Percentiles rank a stretch among this genome's conserved stretches.
Conservation (phyloP, 306 rosid genomes). For the Trifolium fragiferum region DNA sequence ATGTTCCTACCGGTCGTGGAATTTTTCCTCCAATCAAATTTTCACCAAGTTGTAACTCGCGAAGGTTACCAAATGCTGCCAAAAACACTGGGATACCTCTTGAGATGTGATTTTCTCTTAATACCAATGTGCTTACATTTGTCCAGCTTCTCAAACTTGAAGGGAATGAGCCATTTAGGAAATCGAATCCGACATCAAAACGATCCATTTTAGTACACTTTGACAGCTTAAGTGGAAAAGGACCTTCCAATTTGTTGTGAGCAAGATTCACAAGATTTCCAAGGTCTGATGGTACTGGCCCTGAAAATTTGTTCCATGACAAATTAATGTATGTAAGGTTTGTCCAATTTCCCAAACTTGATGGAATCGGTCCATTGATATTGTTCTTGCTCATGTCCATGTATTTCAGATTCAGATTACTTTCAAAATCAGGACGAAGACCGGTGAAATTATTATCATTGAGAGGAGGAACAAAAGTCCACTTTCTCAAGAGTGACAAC, state of each 20-base stretch:
- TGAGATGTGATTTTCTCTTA: constrained; percentile 64
- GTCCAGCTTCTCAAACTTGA: constrained; percentile 62
- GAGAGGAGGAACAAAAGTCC: constrained; percentile 57
- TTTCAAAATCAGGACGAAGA: constrained; percentile 57
- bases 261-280: constrained; percentile 65
- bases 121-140: constrained; percentile 45
- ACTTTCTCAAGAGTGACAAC: constrained; percentile 51
- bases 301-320: constrained; percentile 58
- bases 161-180: constrained; percentile 71
- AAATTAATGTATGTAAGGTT: constrained; percentile 55
- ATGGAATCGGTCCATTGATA: constrained; percentile 61
- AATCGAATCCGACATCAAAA: constrained; percentile 72
- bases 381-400: constrained; percentile 63
- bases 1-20: constrained; percentile 59
- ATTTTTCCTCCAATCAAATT: constrained; percentile 68
- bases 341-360: constrained; percentile 65
- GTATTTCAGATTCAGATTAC: constrained; percentile 41
- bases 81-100: constrained; percentile 67
- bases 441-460: constrained; percentile 55
- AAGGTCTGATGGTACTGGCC: constrained; percentile 59
- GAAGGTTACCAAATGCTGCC: constrained; percentile 49
- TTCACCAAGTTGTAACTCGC: constrained; percentile 73
- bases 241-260: constrained; percentile 67
- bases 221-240: constrained; percentile 66
- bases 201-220: constrained; percentile 53